Evolutionary conservation across 352 stramenopile species (phyloP), one percentile per base, ranked within the genome.

Genomic region (Bremia lactucae): DNA sequence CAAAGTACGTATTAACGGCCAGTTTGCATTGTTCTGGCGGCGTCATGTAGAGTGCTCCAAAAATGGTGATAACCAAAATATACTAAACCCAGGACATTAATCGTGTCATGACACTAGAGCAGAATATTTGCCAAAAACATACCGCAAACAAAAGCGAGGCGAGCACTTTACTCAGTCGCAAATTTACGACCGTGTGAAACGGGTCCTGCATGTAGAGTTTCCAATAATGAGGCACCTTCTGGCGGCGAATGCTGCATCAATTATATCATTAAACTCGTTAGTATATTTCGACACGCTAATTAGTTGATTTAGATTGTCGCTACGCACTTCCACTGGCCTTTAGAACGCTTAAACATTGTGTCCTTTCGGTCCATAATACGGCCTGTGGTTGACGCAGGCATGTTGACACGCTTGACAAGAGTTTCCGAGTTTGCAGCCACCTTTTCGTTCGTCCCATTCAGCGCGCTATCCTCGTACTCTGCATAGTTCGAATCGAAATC

Each of bases 111-210:
- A 26, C 29, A 15, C 8, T n/a, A 14, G 29, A 25, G 10, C 21
- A 46, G 11, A 31, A 1, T 8, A 31, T 6, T 6, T 10, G 28
- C 21, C 34, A 44, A 67, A 46, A 19, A 67, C 53, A 23, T 16
- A 65, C 56, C 29, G 56, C 34, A 40, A 65, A 49, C 4, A 49
- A 21, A 26, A 65, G 52, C 14, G 56, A 58, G 4, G 49, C 63
- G 14, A 87, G 36, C 25, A 91, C 78, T 67, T 91, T 91, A 56
- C 68, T 82, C 42, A 87, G 42, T 0, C 78, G 77, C 56, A 87
- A 69, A 51, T 91, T 87, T 23, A 91, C 73, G 14, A 91, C 54
- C 22, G 71, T 73, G 55, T 91, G 78, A 61, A 91, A 91, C 28
- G 78, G 78, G 40, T 87, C 78, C 38, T 87, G 71, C 34, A 88